These are phyloP conservation scores for Cercospora janseana DNA, from an alignment of 2,329 filamentous ascomycete genomes.

Conservation along the genomic window DNA sequence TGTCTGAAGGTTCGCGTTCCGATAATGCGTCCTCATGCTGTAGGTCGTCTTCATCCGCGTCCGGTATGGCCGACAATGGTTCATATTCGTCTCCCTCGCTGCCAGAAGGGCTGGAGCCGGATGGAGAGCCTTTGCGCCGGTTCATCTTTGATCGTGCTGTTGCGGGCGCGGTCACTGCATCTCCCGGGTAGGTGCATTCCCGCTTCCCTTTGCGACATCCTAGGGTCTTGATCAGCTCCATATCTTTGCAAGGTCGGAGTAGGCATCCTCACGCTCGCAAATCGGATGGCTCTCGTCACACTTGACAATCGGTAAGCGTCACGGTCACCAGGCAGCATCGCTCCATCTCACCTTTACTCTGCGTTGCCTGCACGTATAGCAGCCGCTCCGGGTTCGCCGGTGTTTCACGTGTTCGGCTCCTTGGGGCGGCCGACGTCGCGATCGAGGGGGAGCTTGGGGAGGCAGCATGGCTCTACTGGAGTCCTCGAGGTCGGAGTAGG, in stretches of 20 bases:
- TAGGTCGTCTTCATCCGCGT: conserved; percentile 48
- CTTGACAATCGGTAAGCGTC: conserved; percentile 47
- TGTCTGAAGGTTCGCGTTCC: conserved; percentile 40
- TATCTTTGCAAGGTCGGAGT: background rate
- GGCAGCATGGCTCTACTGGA: conserved; percentile 29
- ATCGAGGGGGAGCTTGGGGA: conserved; percentile 27
- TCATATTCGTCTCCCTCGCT: conserved; percentile 46
- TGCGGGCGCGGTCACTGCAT: conserved; percentile 51
- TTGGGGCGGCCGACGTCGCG: conserved; percentile 31
- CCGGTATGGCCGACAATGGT: conserved; percentile 44
- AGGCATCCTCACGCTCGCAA: conserved; percentile 68
- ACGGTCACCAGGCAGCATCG: background rate
- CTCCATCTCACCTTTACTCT: conserved; percentile 66
- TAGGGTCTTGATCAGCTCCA: conserved; percentile 32
- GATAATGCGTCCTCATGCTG: conserved; percentile 30
- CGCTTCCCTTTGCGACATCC: conserved; percentile 89
- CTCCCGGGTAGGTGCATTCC: conserved; percentile 85
- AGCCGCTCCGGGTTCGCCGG: conserved; percentile 87
- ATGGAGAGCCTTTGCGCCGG: conserved; percentile 47
- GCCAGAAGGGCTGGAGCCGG: conserved; percentile 52
- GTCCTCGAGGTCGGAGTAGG: conserved; percentile 36
- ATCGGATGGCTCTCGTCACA: conserved; percentile 87
- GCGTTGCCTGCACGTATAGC: conserved; percentile 84
- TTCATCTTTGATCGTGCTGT: conserved; percentile 46
- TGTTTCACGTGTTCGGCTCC: conserved; percentile 79